Base-by-base conservation (phyloP, 2,329 filamentous ascomycete species). In the Aspergillus ochraceus region DNA sequence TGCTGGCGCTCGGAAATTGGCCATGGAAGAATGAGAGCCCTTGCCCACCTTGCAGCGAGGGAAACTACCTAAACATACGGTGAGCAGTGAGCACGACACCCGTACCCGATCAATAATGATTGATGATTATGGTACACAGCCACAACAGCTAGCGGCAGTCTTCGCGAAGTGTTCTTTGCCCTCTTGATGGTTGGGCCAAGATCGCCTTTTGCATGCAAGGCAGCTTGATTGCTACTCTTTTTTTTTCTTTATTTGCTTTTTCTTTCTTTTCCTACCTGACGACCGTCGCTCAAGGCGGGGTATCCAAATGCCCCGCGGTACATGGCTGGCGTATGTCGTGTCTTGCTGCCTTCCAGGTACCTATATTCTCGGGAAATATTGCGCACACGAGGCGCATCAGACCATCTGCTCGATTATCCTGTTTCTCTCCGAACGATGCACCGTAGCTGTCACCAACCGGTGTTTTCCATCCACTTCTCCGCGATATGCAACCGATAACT, bases 11-110 rank as follows among this genome's bases (percentile, higher is more conserved):
- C 61, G 30, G 55, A 45, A 54, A 52, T 54, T n/a, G n/a, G n/a
- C n/a, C n/a, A n/a, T n/a, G n/a, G n/a, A n/a, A n/a, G n/a, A n/a
- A n/a, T n/a, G n/a, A n/a, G 14, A 49, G 55, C 60, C 66, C 63
- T 64, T 57, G 66, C 61, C 55, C 51, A 55, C 57, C 61, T 62
- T 67, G 64, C 63, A 68, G 26, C 26, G 26, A 29, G 26, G 64
- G 57, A 55, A 32, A 47, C 29, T 46, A 46, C 45, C 50, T 39
- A 39, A 66, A 68, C 58, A 63, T 55, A 67, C 66, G 65, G 65
- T 68, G 66, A 68, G 64, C 51, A 50, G 46, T 52, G 29, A 39
- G 32, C 14, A 54, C 29, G n/a, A 54, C 36, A 42, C 58, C 58
- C 45, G 45, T 47, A 47, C 45, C 45, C 45, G 45, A 47, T 14